A percentile compares a stretch with the other conserved stretches of the same genome.
Evolutionary conservation across 1,284 basidiomycete species (phyloP).

Genomic region (Baeospora myosura): DNA sequence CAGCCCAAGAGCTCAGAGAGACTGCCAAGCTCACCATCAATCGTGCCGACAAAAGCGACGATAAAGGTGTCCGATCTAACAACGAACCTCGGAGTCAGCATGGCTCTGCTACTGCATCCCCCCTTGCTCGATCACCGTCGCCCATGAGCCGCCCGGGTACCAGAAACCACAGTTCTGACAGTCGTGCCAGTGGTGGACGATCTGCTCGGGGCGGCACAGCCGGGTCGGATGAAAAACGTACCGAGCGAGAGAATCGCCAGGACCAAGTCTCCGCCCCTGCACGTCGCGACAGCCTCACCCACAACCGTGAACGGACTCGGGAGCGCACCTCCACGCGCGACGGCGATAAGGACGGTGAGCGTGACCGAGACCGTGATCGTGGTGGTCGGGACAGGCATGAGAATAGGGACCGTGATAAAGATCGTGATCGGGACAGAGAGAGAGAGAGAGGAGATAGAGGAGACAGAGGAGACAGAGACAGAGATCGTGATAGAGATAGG

Average conservation of each 20-base stretch:
- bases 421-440: constrained; percentile 38
- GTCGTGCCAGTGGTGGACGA: constrained; percentile 61
- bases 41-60: constrained; percentile 28
- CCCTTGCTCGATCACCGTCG: constrained; percentile 57
- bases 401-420: constrained; percentile 28
- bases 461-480: constrained; percentile 34
- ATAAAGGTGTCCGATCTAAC: constrained; percentile 28
- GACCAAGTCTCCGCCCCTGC: constrained; percentile 28
- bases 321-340: constrained; percentile 26
- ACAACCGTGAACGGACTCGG: constrained; percentile 36
- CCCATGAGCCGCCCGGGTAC: constrained; percentile 62
- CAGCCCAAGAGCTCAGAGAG: constrained; percentile 75
- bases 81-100: constrained; percentile 35
- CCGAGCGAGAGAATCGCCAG: constrained; percentile 44
- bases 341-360: constrained; percentile 24
- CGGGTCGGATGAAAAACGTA: constrained; percentile 47
- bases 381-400: constrained; percentile 14
- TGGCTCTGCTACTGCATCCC: constrained; percentile 46
- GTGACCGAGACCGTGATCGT: constrained; percentile 31
- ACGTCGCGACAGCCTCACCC: constrained; percentile 41
- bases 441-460: constrained; percentile 29
- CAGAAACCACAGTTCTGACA: constrained; percentile 64
- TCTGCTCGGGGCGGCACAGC: constrained; percentile 43
- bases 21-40: constrained; percentile 61
- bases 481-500: constrained; percentile 29